Evolutionary conservation across 2,329 filamentous ascomycete species (phyloP).

Genomic region (Colletotrichum paranaense): DNA sequence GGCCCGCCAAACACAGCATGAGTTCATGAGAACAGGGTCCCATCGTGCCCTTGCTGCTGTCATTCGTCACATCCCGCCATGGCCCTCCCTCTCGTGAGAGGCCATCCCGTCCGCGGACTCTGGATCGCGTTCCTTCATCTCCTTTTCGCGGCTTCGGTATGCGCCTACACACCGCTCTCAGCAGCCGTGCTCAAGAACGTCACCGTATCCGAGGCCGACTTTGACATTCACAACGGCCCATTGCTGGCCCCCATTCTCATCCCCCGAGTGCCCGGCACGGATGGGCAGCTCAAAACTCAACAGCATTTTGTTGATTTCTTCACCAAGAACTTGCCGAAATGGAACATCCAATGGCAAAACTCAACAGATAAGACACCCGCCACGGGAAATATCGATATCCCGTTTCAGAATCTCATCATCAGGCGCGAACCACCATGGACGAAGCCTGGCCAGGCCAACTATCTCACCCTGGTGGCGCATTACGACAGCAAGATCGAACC

Average conservation of each 20-base stretch:
- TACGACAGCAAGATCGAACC: slow-evolving; percentile 83
- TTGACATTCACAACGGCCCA: slow-evolving; percentile 74
- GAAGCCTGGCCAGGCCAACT: slow-evolving; percentile 74
- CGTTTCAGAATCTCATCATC: slow-evolving; percentile 82
- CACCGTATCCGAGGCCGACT: slow-evolving; percentile 72
- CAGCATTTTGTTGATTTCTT: slow-evolving; percentile 82
- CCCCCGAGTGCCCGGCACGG: slow-evolving; percentile 79
- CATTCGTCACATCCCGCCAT: slow-evolving; percentile 25
- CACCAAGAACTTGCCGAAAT: slow-evolving; percentile 71
- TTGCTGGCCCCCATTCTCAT: slow-evolving; percentile 82
- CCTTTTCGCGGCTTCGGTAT: slow-evolving; percentile 40
- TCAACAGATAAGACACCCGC: slow-evolving; percentile 77
- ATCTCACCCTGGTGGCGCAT: slow-evolving; percentile 84
- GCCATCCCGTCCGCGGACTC: slow-evolving; percentile 18
- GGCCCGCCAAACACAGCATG: slow-evolving; percentile 17
- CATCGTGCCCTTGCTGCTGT: slow-evolving; percentile 10
- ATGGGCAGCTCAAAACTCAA: slow-evolving; percentile 73
- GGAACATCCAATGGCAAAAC: slow-evolving; percentile 80
- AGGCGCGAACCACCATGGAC: slow-evolving; percentile 84
- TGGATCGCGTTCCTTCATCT: slow-evolving; percentile 35
- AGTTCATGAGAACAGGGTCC: slow-evolving; percentile 25
- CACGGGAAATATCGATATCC: slow-evolving; percentile 70
- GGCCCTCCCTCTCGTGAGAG: slow-evolving; percentile 31
- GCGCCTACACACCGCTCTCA: slow-evolving; percentile 62
- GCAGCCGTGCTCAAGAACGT: slow-evolving; percentile 73